phyloP scores from a whole-genome alignment of 371 early-diverging fungal species.

The Apophysomyces ossiformis region DNA sequence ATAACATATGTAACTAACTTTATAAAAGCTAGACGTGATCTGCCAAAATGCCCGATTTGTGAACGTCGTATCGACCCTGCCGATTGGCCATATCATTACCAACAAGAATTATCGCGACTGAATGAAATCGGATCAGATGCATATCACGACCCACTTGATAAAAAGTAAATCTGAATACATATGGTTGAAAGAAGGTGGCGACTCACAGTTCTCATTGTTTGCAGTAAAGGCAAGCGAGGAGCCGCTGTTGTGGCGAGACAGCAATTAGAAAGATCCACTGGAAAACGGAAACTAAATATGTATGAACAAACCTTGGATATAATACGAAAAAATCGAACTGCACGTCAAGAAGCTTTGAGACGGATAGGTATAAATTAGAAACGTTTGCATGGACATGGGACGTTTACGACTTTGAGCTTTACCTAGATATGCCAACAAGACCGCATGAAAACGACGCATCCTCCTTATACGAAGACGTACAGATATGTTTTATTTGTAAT shows the following conservation, averaged over 20 bases:
- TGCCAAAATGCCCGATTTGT: conserved; percentile 64
- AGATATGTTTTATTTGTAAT: conserved; percentile 79
- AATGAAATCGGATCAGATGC: conserved; percentile 47
- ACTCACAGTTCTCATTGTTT: neutral
- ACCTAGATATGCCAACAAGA: conserved; percentile 11
- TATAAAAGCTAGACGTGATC: conserved; percentile 39
- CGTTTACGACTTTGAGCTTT: conserved; percentile 3
- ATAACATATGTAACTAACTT: neutral
- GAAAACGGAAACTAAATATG: conserved; percentile 47
- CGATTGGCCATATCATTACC: conserved; percentile 58
- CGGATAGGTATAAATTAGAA: conserved; percentile 13
- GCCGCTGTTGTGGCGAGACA: conserved; percentile 61
- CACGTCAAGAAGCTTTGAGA: conserved; percentile 27
- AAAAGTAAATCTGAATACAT: conserved; percentile 23
- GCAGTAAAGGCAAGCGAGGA: conserved; percentile 58
- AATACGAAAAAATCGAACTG: conserved; percentile 42
- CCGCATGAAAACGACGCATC: conserved; percentile 24
- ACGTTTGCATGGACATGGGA: neutral
- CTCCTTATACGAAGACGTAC: conserved; percentile 22
- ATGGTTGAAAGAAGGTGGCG: conserved; percentile 4
- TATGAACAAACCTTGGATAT: conserved; percentile 50
- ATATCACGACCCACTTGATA: conserved; percentile 27
- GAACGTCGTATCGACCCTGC: conserved; percentile 51
- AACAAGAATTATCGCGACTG: conserved; percentile 53
- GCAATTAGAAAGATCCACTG: conserved; percentile 44